phyloP scores from a whole-genome alignment of 768 basidiomycete genomes.

The Rhodocollybia butyracea region DNA sequence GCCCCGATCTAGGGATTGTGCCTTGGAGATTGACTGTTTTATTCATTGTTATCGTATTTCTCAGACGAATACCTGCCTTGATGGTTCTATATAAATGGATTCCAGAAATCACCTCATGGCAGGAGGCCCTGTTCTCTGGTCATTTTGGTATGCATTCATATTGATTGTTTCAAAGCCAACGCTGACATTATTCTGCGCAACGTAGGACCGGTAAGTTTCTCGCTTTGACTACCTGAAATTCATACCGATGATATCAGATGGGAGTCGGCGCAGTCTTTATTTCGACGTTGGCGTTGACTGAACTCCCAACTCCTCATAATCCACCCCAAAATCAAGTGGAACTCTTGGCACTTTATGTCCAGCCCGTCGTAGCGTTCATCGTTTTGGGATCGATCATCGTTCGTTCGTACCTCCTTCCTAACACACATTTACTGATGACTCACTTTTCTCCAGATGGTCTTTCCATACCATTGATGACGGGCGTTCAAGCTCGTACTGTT shows the following conservation, averaged over 20 bases:
- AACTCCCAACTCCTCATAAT: slow-evolving; percentile 50
- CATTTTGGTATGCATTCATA: slow-evolving; percentile 66
- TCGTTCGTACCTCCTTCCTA: slow-evolving; percentile 44
- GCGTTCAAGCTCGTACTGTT: slow-evolving; percentile 42
- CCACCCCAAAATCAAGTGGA: slow-evolving; percentile 72
- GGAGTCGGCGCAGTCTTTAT: slow-evolving; percentile 93
- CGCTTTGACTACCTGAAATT: not conserved
- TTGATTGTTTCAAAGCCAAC: not conserved
- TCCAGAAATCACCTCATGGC: slow-evolving; percentile 82
- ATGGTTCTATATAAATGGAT: slow-evolving; percentile 77
- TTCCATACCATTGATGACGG: slow-evolving; percentile 60
- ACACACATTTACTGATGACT: not conserved
- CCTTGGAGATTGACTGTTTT: slow-evolving; percentile 73
- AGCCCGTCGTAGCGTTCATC: slow-evolving; percentile 85
- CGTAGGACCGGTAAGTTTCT: slow-evolving; percentile 49
- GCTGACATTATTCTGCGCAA: not conserved
- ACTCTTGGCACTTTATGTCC: slow-evolving; percentile 64
- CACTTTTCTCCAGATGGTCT: slow-evolving; percentile 49
- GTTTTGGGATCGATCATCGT: slow-evolving; percentile 84
- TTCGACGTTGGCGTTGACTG: slow-evolving; percentile 64
- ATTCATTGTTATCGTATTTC: slow-evolving; percentile 59
- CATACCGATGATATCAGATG: slow-evolving; percentile 50
- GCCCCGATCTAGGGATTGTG: slow-evolving; percentile 53
- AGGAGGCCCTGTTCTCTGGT: slow-evolving; percentile 86
- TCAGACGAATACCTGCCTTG: slow-evolving; percentile 81